These are phyloP conservation scores for Pseudozyma hubeiensis DNA, from an alignment of 1,284 basidiomycete species.

Conservation along the genomic window DNA sequence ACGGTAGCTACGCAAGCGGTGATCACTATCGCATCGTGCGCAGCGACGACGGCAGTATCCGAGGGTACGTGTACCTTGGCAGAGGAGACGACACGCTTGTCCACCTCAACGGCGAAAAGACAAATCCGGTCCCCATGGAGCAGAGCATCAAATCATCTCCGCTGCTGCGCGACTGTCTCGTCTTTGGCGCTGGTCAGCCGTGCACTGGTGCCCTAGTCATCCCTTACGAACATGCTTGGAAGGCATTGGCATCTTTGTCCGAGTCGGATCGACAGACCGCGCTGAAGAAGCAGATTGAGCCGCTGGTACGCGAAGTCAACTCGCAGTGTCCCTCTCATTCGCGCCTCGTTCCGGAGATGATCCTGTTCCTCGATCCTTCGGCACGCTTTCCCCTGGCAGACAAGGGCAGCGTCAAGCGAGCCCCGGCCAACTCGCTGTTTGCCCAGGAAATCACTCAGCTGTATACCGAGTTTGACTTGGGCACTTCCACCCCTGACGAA, in stretches of 20 bases:
- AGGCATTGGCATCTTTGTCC: slow-evolving; percentile 55
- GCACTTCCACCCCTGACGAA: slow-evolving; percentile 27
- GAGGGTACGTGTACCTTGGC: slow-evolving; percentile 74
- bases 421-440: slow-evolving; percentile 26
- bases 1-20: slow-evolving; percentile 75
- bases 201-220: slow-evolving; percentile 74
- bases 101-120: slow-evolving; percentile 58
- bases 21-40: slow-evolving; percentile 72
- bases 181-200: slow-evolving; percentile 74
- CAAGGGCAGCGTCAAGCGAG: slow-evolving; percentile 43
- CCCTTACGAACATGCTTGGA: slow-evolving; percentile 72
- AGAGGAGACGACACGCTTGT: slow-evolving; percentile 76
- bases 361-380: slow-evolving; percentile 17
- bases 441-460: slow-evolving; percentile 26
- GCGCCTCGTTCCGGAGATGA: slow-evolving; percentile 46
- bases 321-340: slow-evolving; percentile 37
- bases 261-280: slow-evolving; percentile 23
- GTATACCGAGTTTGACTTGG: slow-evolving; percentile 42
- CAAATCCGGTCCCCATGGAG: slow-evolving; percentile 57
- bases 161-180: slow-evolving; percentile 72
- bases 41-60: slow-evolving; percentile 70
- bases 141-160: slow-evolving; percentile 41
- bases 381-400: slow-evolving; percentile 31
- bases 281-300: slow-evolving; percentile 33
- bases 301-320: slow-evolving; percentile 33